A percentile compares a stretch with the other conserved stretches of the same genome.
These are phyloP conservation scores for Phytopythium cucurbitacearum DNA, from an alignment of 352 stramenopile species.

Conservation along the genomic window DNA sequence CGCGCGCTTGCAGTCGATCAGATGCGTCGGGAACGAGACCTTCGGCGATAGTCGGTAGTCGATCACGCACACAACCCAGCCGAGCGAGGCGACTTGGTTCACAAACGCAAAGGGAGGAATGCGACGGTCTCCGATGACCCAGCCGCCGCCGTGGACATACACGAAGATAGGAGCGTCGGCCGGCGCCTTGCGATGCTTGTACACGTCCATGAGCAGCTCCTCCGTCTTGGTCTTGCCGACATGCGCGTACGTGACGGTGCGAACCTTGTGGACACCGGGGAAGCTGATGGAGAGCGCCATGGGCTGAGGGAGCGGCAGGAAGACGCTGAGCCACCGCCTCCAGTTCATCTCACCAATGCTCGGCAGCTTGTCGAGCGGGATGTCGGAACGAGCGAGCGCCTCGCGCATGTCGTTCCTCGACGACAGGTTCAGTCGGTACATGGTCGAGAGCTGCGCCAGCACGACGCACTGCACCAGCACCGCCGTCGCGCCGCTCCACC, in stretches of 20 bases:
- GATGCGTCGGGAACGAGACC: conserved; percentile 48
- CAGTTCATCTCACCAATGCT: conserved; percentile 37
- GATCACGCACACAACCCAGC: conserved; percentile 65
- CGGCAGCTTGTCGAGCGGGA: conserved; percentile 21
- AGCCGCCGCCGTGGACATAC: conserved; percentile 66
- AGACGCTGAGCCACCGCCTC: conserved; percentile 45
- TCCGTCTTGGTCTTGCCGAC: conserved; percentile 49
- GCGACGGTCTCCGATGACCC: conserved; percentile 51
- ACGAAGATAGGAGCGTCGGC: conserved; percentile 58
- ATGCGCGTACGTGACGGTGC: conserved; percentile 44
- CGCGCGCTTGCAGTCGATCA: conserved; percentile 64
- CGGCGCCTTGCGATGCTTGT: conserved; percentile 30
- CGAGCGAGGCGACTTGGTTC: conserved; percentile 48
- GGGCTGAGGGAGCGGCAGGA: conserved; percentile 47
- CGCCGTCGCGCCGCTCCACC: conserved; percentile 41
- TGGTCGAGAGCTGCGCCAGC: conserved; percentile 31
- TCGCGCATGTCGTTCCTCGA: conserved; percentile 37
- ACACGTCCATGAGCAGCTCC: conserved; percentile 63
- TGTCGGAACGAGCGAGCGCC: conserved; percentile 25
- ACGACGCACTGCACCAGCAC: conserved; percentile 41
- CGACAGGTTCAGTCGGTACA: conserved; percentile 37
- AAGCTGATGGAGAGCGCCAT: conserved; percentile 41
- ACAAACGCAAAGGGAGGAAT: conserved; percentile 44
- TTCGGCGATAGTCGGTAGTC: conserved; percentile 67
- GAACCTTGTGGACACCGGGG: conserved; percentile 33